Base-by-base conservation (phyloP, 306 rosid species). In the Inga laurina region DNA sequence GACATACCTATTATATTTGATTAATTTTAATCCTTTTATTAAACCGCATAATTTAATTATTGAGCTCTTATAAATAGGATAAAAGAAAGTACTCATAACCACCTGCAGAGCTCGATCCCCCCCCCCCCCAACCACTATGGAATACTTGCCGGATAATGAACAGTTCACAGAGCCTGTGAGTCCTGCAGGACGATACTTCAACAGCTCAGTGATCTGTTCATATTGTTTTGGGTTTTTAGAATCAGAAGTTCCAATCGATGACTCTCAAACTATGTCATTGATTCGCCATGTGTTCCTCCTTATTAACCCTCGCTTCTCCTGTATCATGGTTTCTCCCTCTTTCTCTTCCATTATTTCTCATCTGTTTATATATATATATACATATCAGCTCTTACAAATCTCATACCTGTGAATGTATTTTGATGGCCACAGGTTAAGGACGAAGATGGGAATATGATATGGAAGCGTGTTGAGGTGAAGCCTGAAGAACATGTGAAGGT, bases 271-370 rank as follows among this genome's bases (percentile, higher is more conserved):
- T 11, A 14, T 87, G 1, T 13, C 83, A 32, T 72, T 86, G 75
- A 13, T 91, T 39, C 52, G 48, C 35, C 78, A 89, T 46, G 79
- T 76, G 7, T 83, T 92, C 81, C 87, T 90, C 66, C 88, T 88
- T 22, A 82, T 88, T 81, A 92, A 86, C 84, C 90, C 93, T 48
- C 92, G 89, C 5, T 88, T 92, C 88, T 89, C 89, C 74, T 92
- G 92, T 30, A 80, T 92, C 57, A 89, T 85, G 92, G 97, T 90
- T 90, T 8, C 22, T 12, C 59, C 7, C 10, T 71, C 32, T 70
- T 52, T 84, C 75, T 83, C 57, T 59, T 8, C 79, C 57, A 57
- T 19, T 57, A 57, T 19, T 57, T 57, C 3, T 49, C 21, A 10
- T 10, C 21, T 72, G 9, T 18, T 34, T 6, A 62, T 61, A 49